Evolutionary conservation across 345 rosid genomes (phyloP), one percentile per base, ranked within the genome.

Genomic region (Lepidium sativum): DNA sequence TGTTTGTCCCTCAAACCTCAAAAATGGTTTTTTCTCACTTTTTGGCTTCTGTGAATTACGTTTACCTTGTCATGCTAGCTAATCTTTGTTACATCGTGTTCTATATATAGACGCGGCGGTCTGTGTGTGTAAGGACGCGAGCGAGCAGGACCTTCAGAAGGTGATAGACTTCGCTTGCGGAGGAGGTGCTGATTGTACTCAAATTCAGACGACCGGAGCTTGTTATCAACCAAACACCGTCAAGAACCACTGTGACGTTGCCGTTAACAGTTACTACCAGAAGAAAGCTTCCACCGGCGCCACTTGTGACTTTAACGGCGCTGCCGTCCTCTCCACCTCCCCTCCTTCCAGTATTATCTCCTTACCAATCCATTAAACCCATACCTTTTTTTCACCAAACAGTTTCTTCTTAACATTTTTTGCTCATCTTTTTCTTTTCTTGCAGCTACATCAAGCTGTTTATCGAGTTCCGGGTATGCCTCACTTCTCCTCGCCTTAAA

Each of bases 161-260:
- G 44, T 80, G 8, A 44, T 92, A 23, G 98, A 92, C 73, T 92
- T 84, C 60, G 98, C 98, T 1, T 92, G 98, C 67, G 98, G 96
- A 72, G 82, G 89, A 53, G 94, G 94, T 31, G 94, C 88, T 39
- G 94, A 86, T 17, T 86, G 90, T 63, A 17, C 76, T 2, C 59
- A 69, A 20, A 86, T 84, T 69, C 62, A 78, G 25, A 85, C 81
- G 67, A 89, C 45, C 63, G 99, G 96, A 31, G 79, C 68, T 23
- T 94, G 99, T 75, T 94, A 45, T 71, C 80, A 80, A 31, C 99
- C 97, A 21, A 86, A 94, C 82, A 86, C 92, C 48, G 31, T 74
- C 25, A 74, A 74, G 49, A 68, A 57, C 64, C 78, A 74, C 43
- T 74, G 78, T 55, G 78, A 74, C n/a, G 73, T 68, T 14, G 74